Evolutionary conservation across 495 filamentous ascomycete species (phyloP).

Genomic region (Podospora bellae-mahoneyi): DNA sequence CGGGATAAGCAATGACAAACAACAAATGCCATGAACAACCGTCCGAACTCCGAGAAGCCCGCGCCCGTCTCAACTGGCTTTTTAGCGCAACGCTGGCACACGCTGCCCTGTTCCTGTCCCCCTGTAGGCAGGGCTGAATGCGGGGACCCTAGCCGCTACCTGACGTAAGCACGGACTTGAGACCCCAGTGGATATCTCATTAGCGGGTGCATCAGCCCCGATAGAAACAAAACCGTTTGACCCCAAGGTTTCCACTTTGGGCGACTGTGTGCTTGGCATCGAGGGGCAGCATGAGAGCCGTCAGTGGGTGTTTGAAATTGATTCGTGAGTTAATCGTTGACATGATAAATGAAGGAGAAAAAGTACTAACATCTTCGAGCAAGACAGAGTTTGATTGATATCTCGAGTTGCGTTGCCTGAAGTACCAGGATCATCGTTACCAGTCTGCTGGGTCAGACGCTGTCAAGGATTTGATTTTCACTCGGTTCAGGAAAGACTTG

Average conservation of each 20-base stretch:
- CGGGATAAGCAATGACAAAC: neutral
- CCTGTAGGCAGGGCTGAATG: neutral
- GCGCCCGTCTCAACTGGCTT: neutral
- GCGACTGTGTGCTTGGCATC: neutral
- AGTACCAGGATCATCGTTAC: neutral
- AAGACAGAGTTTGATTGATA: neutral
- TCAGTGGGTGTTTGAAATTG: neutral
- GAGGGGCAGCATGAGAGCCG: neutral
- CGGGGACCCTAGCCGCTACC: neutral
- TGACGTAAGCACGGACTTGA: neutral
- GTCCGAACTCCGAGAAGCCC: neutral
- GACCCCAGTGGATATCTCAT: neutral
- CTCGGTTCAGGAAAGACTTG: neutral
- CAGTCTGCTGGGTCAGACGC: neutral
- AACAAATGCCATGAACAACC: neutral
- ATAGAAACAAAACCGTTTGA: neutral
- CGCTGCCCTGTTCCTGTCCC: neutral
- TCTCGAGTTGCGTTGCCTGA: neutral
- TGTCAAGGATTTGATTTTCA: slow-evolving; percentile 6
- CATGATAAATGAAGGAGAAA: neutral
- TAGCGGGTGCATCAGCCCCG: neutral
- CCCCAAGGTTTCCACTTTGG: neutral
- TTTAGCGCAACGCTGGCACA: neutral
- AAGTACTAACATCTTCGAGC: neutral
- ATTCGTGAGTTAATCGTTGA: neutral